Conservation (phyloP, 352 stramenopile species). For the Blastocystis sp. region DNA sequence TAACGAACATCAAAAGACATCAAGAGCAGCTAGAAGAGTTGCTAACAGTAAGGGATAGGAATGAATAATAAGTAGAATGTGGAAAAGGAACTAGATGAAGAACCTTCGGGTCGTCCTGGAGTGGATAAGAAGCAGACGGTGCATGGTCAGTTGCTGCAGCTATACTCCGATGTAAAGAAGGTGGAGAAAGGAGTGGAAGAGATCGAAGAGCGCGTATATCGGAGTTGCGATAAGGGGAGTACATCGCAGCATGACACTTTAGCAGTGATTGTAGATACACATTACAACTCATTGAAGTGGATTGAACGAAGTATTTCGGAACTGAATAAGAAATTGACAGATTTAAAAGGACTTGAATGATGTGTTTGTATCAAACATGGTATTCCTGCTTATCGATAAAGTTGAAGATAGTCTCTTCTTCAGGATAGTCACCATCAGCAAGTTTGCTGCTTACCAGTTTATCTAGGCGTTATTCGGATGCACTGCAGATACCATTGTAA, state of each 20-base stretch:
- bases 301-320: neutral
- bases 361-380: constrained; percentile 37
- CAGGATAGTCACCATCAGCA: constrained; percentile 20
- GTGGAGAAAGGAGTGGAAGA: constrained; percentile 33
- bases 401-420: neutral
- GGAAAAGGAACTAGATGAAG: constrained; percentile 35
- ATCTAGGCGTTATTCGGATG: neutral
- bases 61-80: neutral
- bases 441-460: constrained; percentile 53
- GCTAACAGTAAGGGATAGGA: neutral
- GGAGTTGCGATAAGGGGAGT: neutral
- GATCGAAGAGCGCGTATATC: constrained; percentile 28
- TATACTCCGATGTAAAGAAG: constrained; percentile 22
- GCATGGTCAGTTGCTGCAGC: neutral
- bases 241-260: neutral
- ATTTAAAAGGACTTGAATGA: constrained; percentile 38
- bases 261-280: neutral
- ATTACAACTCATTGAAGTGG: constrained; percentile 39
- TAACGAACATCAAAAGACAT: constrained; percentile 23
- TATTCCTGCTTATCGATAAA: constrained; percentile 41
- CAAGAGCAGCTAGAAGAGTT: neutral
- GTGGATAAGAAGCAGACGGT: neutral
- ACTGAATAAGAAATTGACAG: constrained; percentile 9
- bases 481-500: neutral
- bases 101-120: neutral